Base-by-base conservation (phyloP, 371 early-diverging fungal genomes). In the Phascolomyces articulosus region DNA sequence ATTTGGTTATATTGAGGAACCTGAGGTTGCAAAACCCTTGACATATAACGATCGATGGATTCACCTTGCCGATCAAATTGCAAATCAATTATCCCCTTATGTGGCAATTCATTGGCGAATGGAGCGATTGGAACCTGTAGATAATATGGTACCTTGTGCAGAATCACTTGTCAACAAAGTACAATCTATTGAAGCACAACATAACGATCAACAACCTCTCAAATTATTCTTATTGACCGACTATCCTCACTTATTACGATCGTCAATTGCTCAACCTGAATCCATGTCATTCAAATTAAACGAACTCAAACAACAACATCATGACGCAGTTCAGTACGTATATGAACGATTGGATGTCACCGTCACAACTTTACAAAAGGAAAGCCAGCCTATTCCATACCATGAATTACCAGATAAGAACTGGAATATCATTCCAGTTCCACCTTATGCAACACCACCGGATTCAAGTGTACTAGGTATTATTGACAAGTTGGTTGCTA, bases 351-450 rank as follows among this genome's bases (percentile, higher is more conserved):
- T 73, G 13, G 77, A 80, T 24, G 59, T 78, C 9, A 71, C 76
- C 0, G 40, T 78, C 2, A 72, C 72, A 0, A 70, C 70, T 6
- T 58, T 72, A 16, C 64, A 67, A n/a, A 60, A 55, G 21, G 58
- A 55, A 15, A 55, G 58, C 15, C 40, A 66, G 24, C 58, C 63
- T 9, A 89, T 93, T 53, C 87, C 92, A 41, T 94, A 94, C 78
- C 76, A 93, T 31, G 93, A 93, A 72, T 67, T 95, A 44, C 91
- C 93, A 55, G 88, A 88, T 4, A 85, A 77, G 66, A 91, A 92
- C 62, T 78, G 77, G 79, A 75, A 75, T 55, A 56, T 80, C 24
- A 31, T 80, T 3, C 68, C 75, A 6, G 69, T 78, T 3, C 59
- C 68, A 13, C 65, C 70, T 2, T 27, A 60, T 3, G 55, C 64